Base-by-base conservation (phyloP, 1,284 basidiomycete genomes). In the Ceraceosorus guamensis region DNA sequence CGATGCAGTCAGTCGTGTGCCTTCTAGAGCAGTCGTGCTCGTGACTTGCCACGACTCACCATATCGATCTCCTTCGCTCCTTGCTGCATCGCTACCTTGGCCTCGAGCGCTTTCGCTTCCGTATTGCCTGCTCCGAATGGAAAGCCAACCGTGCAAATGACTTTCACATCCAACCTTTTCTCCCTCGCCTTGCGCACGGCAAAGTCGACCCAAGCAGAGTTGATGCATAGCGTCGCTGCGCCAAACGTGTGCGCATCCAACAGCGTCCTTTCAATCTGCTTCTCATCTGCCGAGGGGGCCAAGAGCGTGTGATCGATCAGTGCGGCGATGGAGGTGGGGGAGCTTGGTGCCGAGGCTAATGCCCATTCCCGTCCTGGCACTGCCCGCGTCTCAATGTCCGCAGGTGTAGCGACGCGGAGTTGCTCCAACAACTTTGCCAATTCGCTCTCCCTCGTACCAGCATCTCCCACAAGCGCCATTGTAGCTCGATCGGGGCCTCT, bases 171-270 rank as follows among this genome's bases (percentile, higher is more conserved):
- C 16, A 55, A 49, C 39, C 65, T 65, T 30, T 57, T 33, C 1
- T 71, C 59, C 84, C 81, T 51, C 82, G 77, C 55, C n/a, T n/a
- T n/a, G n/a, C n/a, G n/a, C 82, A 82, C 4, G 84, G 89, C 67
- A 71, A 46, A 45, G 13, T 57, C 55, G 35, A 70, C 63, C 63
- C 67, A 61, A 53, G 57, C 59, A 4, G 62, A 63, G 52, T 69
- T 70, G 52, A 71, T 69, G 53, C 70, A 73, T 6, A 73, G 67
- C 3, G 67, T 70, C 5, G 62, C 62, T 2, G 68, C 60, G 24
- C 50, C 48, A n/a, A n/a, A n/a, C n/a, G n/a, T n/a, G n/a, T n/a
- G n/a, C n/a, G n/a, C n/a, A n/a, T n/a, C n/a, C n/a, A n/a, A n/a
- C 51, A 60, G 59, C n/a, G 65, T 53, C 11, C 39, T 55, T 3